Percentiles rank a stretch among this genome's conserved stretches.
Evolutionary conservation across 345 rosid genomes (phyloP).

Genomic region (Aquilaria malaccensis): DNA sequence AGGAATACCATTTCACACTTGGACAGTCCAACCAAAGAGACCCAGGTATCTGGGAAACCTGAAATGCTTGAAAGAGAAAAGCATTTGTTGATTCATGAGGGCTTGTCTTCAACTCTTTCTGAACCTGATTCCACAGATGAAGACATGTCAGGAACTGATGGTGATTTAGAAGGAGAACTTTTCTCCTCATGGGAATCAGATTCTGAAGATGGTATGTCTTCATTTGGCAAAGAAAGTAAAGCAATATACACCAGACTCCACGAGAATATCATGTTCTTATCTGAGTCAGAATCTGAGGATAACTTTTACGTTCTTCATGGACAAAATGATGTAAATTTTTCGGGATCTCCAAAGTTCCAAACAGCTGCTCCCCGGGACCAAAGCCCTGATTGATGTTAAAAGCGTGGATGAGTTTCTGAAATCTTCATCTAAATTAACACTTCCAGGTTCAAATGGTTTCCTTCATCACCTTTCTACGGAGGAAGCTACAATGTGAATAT

Average conservation of each 20-base stretch:
- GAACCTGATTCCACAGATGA: constrained; percentile 20
- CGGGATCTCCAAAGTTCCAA: neutral
- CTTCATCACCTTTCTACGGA: no score
- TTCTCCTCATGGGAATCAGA: constrained; percentile 24
- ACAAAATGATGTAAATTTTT: constrained; percentile 1
- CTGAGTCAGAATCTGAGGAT: constrained; percentile 25
- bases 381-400: no score
- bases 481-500: no score
- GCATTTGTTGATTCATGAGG: neutral
- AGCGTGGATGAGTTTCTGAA: no score
- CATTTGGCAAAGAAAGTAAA: constrained; percentile 10
- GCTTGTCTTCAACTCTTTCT: constrained; percentile 15
- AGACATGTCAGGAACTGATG: constrained; percentile 28
- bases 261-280: constrained; percentile 11
- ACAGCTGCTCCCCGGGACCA: no score
- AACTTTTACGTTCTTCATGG: constrained; percentile 9
- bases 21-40: constrained; percentile 26
- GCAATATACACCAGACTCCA: constrained; percentile 7
- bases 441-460: no score
- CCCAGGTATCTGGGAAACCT: constrained; percentile 21
- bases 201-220: constrained; percentile 15
- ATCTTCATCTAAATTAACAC: no score
- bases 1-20: constrained; percentile 47
- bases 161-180: constrained; percentile 18
- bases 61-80: constrained; percentile 14